phyloP scores from a whole-genome alignment of 768 basidiomycete genomes.

The Saitozyma podzolica region DNA sequence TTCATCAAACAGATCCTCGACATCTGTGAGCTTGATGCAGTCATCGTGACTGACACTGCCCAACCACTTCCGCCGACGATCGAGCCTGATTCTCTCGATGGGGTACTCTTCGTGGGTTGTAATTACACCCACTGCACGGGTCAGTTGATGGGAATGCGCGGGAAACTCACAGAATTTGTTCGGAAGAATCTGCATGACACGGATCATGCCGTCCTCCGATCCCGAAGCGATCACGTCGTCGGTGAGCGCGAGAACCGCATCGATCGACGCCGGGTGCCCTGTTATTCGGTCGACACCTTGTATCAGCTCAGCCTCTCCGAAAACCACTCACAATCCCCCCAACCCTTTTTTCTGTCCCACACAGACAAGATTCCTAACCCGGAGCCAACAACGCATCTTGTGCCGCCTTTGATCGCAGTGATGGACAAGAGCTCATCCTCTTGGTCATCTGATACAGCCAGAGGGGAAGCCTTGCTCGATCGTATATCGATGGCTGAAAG shows the following conservation, averaged over 20 bases:
- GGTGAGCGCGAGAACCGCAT: constrained; percentile 74
- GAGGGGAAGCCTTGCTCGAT: constrained; percentile 71
- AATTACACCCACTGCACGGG: constrained; percentile 68
- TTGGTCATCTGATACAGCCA: constrained; percentile 89
- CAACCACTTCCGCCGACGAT: constrained; percentile 72
- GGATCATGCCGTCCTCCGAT: constrained; percentile 85
- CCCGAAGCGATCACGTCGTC: constrained; percentile 77
- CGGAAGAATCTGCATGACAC: constrained; percentile 82
- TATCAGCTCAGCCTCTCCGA: neutral
- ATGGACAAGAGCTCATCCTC: constrained; percentile 90
- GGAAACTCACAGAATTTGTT: constrained; percentile 64
- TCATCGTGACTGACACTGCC: constrained; percentile 92
- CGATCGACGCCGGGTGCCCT: constrained; percentile 88
- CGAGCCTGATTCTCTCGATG: constrained; percentile 78
- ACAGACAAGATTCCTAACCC: constrained; percentile 85
- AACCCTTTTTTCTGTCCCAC: constrained; percentile 82
- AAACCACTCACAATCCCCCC: constrained; percentile 69
- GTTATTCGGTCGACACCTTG: constrained; percentile 33
- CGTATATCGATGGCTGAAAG: constrained; percentile 89
- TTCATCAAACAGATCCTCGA: constrained; percentile 71
- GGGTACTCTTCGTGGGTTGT: constrained; percentile 91
- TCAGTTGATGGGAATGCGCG: constrained; percentile 1
- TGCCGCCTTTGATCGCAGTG: constrained; percentile 78
- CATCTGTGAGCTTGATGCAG: constrained; percentile 75
- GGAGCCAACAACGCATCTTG: constrained; percentile 84